Percentiles rank a stretch among this genome's conserved stretches.
These are phyloP conservation scores for Exophiala phaeomuriformis DNA, from an alignment of 2,329 filamentous ascomycete species.

Conservation along the genomic window DNA sequence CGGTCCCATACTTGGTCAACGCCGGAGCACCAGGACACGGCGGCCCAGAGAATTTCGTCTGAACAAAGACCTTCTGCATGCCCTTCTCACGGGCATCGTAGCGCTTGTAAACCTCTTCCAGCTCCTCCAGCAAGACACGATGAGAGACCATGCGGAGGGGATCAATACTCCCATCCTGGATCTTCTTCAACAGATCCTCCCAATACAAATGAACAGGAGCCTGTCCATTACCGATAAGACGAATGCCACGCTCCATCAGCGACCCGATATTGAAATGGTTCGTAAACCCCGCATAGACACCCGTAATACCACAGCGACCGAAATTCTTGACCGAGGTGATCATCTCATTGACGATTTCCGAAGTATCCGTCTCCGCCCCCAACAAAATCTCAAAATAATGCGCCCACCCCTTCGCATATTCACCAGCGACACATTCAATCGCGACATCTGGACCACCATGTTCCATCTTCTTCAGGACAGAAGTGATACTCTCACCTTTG, in stretches of 20 bases:
- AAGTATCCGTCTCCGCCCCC: slow-evolving; percentile 76
- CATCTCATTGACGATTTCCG: slow-evolving; percentile 52
- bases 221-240: slow-evolving; percentile 63
- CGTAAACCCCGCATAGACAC: slow-evolving; percentile 59
- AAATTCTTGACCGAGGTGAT: slow-evolving; percentile 49
- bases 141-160: slow-evolving; percentile 76
- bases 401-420: slow-evolving; percentile 56
- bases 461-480: slow-evolving; percentile 64
- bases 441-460: slow-evolving; percentile 67
- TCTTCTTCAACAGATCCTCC: slow-evolving; percentile 63
- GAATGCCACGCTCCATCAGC: slow-evolving; percentile 78
- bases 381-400: slow-evolving; percentile 53
- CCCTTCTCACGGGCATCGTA: slow-evolving; percentile 51
- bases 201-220: slow-evolving; percentile 77
- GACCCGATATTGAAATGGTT: slow-evolving; percentile 80
- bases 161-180: slow-evolving; percentile 62
- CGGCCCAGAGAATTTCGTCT: slow-evolving; percentile 52
- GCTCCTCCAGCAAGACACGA: slow-evolving; percentile 65
- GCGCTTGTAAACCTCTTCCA: slow-evolving; percentile 57
- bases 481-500: slow-evolving; percentile 58
- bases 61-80: slow-evolving; percentile 74
- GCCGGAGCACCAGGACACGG: slow-evolving; percentile 44
- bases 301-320: slow-evolving; percentile 67
- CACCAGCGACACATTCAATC: slow-evolving; percentile 60
- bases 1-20: slow-evolving; percentile 38